These are phyloP conservation scores for Lactarius indigo DNA, from an alignment of 768 basidiomycete genomes.

Conservation along the genomic window DNA sequence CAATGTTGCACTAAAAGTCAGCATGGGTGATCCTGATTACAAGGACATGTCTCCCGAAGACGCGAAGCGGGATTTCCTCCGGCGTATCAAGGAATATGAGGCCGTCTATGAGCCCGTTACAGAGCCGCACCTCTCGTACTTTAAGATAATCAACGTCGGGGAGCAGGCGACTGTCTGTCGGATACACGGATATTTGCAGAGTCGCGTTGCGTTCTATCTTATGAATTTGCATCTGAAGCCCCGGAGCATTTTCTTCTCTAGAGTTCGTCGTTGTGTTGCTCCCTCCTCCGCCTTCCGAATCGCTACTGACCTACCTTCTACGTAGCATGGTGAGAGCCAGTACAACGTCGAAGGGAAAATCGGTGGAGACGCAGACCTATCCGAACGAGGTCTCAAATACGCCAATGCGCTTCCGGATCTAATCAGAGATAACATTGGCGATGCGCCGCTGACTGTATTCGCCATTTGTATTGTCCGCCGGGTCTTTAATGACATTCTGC, in stretches of 20 bases:
- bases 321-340: constrained; percentile 95
- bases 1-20: constrained; percentile 94
- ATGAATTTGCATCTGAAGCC: constrained; percentile 99
- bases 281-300: constrained; percentile 5
- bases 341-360: constrained; percentile 97
- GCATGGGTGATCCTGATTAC: constrained; percentile 97
- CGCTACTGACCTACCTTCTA: constrained; percentile 14
- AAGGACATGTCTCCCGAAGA: constrained; percentile 80
- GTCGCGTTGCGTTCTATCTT: constrained; percentile 95
- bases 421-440: constrained; percentile 87
- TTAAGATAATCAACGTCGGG: constrained; percentile 92
- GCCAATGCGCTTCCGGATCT: constrained; percentile 81
- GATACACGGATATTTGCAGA: constrained; percentile 94
- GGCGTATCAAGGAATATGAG: constrained; percentile 91
- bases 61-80: constrained; percentile 86
- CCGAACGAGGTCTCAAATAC: constrained; percentile 80
- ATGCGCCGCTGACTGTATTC: constrained; percentile 78
- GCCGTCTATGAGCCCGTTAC: constrained; percentile 93
- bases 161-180: constrained; percentile 79
- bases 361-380: constrained; percentile 92
- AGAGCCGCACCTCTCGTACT: constrained; percentile 85
- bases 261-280: constrained; percentile 50
- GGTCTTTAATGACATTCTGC: not conserved
- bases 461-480: not conserved
- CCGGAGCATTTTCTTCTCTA: constrained; percentile 91